A percentile compares a stretch with the other conserved stretches of the same genome.
Conservation (phyloP, 2,329 filamentous ascomycete species). For the Mycosphaerella arachidis region DNA sequence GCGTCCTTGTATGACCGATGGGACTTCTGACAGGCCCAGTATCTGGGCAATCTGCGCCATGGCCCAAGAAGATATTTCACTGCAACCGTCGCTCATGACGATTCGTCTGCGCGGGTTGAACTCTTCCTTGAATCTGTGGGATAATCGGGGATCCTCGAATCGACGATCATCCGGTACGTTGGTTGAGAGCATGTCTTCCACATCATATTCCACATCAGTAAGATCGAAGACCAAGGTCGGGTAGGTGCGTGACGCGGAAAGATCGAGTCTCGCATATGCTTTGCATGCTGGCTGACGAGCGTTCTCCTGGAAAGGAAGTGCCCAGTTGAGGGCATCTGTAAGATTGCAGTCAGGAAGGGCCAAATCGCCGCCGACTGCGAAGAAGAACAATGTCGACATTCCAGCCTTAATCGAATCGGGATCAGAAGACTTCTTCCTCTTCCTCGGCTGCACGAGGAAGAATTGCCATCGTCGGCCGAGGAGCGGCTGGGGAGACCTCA, state of each 20-base stretch:
- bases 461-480: slow-evolving; percentile 41
- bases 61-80: slow-evolving; percentile 58
- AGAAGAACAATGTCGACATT: slow-evolving; percentile 17
- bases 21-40: slow-evolving; percentile 52
- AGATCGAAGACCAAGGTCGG: slow-evolving; percentile 36
- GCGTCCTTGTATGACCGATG: slow-evolving; percentile 64
- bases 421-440: slow-evolving; percentile 17
- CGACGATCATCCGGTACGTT: slow-evolving; percentile 30
- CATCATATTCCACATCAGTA: slow-evolving; percentile 32
- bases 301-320: slow-evolving; percentile 37
- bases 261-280: slow-evolving; percentile 39
- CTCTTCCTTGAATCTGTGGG: slow-evolving; percentile 3
- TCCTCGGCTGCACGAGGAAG: slow-evolving; percentile 36
- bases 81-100: slow-evolving; percentile 54
- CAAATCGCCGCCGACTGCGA: slow-evolving; percentile 19
- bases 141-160: slow-evolving; percentile 34
- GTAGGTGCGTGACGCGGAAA: slow-evolving; percentile 40
- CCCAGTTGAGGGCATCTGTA: slow-evolving; percentile 37
- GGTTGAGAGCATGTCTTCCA: slow-evolving; percentile 27
- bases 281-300: slow-evolving; percentile 38
- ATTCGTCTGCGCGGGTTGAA: background rate
- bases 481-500: slow-evolving; percentile 34
- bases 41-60: slow-evolving; percentile 49
- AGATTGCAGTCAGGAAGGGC: slow-evolving; percentile 12
- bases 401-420: slow-evolving; percentile 7